These are phyloP conservation scores for Claviceps quebecensis DNA, from an alignment of 2,329 filamentous ascomycete species.

Conservation along the genomic window DNA sequence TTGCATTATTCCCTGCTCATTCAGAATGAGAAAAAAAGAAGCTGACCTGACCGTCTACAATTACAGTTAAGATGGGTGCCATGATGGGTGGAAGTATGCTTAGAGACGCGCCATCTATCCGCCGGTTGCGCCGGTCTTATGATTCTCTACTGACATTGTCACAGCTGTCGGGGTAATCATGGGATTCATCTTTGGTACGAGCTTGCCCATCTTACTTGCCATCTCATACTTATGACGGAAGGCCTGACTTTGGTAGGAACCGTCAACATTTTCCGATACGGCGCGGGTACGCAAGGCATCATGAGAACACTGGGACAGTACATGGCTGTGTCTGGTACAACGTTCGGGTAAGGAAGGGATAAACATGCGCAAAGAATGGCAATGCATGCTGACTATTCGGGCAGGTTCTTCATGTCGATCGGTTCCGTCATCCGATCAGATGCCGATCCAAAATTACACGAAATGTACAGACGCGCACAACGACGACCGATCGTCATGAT, in stretches of 20 bases:
- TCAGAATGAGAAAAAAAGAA: neutral
- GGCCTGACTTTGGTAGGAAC: slow-evolving; percentile 43
- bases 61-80: slow-evolving; percentile 77
- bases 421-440: slow-evolving; percentile 93
- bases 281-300: slow-evolving; percentile 83
- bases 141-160: slow-evolving; percentile 17
- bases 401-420: slow-evolving; percentile 94
- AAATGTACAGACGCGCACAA: slow-evolving; percentile 63
- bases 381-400: slow-evolving; percentile 10
- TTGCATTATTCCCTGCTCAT: neutral
- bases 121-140: neutral
- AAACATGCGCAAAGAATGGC: neutral
- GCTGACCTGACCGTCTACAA: slow-evolving; percentile 10
- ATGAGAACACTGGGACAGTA: slow-evolving; percentile 92
- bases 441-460: slow-evolving; percentile 58
- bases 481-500: slow-evolving; percentile 54
- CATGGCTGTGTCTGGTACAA: slow-evolving; percentile 88
- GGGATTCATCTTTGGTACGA: slow-evolving; percentile 87
- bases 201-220: neutral
- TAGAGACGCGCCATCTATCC: neutral
- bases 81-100: slow-evolving; percentile 95
- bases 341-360: slow-evolving; percentile 59
- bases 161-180: slow-evolving; percentile 89
- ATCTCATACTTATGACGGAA: neutral
- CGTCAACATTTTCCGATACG: slow-evolving; percentile 90